Percentiles rank a stretch among this genome's conserved stretches.
phyloP scores from a whole-genome alignment of 768 basidiomycete genomes.

The Psilocybe sp. region DNA sequence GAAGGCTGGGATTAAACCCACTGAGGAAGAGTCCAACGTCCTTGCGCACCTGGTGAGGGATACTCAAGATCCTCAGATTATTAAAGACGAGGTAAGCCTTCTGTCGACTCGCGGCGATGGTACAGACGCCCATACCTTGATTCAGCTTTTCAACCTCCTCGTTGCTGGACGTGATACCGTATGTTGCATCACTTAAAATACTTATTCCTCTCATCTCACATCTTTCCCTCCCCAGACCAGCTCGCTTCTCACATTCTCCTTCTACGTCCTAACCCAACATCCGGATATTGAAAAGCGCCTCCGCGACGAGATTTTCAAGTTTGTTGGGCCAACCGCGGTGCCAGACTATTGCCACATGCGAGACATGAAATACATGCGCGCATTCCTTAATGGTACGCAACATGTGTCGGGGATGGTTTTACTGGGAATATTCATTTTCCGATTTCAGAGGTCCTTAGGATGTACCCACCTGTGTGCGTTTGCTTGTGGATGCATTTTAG shows the following conservation, averaged over 20 bases:
- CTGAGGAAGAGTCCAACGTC: constrained; percentile 30
- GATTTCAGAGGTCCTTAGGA: too few relatives aligned
- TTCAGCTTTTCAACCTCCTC: constrained; percentile 17
- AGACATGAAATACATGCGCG: constrained; percentile 40
- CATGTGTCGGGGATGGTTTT: neutral
- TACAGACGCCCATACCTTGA: neutral
- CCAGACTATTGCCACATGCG: constrained; percentile 45
- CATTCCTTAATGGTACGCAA: constrained; percentile 31
- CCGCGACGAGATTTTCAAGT: constrained; percentile 37
- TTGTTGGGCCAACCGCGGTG: constrained; percentile 31
- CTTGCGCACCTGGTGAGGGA: constrained; percentile 49
- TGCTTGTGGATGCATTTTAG: too few relatives aligned
- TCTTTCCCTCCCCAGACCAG: constrained; percentile 29
- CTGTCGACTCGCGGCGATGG: neutral
- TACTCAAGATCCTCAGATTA: constrained; percentile 34
- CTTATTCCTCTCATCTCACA: neutral
- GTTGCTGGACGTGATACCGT: constrained; percentile 59
- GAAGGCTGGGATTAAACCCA: constrained; percentile 2
- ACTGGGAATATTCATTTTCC: too few relatives aligned
- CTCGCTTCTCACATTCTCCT: constrained; percentile 35
- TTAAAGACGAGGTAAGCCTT: constrained; percentile 34
- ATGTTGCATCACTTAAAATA: constrained; percentile 3
- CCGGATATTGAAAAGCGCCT: constrained; percentile 37
- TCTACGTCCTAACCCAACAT: constrained; percentile 43
- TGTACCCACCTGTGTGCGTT: too few relatives aligned